Evolutionary conservation across 2,329 filamentous ascomycete species (phyloP), one percentile per base, ranked within the genome.

Genomic region (Stagonosporopsis tanaceti): DNA sequence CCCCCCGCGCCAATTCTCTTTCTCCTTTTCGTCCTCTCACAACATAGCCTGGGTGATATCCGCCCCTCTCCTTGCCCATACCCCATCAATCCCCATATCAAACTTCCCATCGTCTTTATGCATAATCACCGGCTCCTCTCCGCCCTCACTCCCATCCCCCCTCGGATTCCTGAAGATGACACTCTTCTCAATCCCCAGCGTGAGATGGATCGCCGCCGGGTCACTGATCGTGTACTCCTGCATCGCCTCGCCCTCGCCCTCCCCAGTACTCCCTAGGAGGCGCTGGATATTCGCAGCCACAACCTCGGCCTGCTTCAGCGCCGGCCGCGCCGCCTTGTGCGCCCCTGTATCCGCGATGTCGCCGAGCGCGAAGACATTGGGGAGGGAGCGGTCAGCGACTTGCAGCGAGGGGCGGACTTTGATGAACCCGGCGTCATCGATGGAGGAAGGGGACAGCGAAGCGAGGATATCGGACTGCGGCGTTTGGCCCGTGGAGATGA

Each of bases 281-380:
- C 6, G 30, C 42, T 38, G 34, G 20, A 59, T 45, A n/a, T 59
- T 59, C n/a, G 15, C 24, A 3, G 47, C 46, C 1, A 59, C 57
- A 4, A 59, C 41, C 11, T 52, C 51, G 1, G 47, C 51, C 32
- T 59, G 57, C 11, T 25, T 52, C 5, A 45, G 6, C 8, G 57
- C 57, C 7, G 57, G 50, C 1, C 57, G 14, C 1, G 50, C 57
- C 3, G 51, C 51, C 17, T 59, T 59, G 20, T 54, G 51, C 32
- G 57, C 57, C 11, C 42, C 42, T 1, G 51, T 59, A 3, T 37
- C 83, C 4, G 85, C 82, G 4, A 90, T 84, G 60, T 90, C 87
- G 17, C 88, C 88, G n/a, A 85, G 82, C 1, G 83, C 84, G 63
- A 87, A 90, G 2, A 89, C 78, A 58, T 86, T 81, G 1, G 80